Conservation (phyloP, 106 monocot species). For the Dactylorhiza incarnata region DNA sequence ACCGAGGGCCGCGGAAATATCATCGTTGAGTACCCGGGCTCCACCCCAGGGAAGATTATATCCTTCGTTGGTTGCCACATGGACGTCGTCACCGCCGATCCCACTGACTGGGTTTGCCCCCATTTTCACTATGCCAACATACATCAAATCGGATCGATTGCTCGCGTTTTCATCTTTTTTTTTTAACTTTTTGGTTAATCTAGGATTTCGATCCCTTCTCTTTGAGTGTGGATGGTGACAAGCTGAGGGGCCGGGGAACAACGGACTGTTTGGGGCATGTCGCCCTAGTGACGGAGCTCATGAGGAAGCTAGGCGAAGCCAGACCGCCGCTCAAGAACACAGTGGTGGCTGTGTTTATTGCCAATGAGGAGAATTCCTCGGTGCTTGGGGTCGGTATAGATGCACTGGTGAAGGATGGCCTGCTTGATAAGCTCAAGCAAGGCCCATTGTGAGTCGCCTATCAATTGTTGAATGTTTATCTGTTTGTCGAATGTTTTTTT, state of each 20-base stretch:
- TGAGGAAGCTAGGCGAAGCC: slow-evolving; percentile 61
- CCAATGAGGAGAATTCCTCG: slow-evolving; percentile 92
- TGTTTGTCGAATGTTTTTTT: neutral
- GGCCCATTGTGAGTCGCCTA: slow-evolving; percentile 57
- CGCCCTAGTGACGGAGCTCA: slow-evolving; percentile 85
- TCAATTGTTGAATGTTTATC: neutral
- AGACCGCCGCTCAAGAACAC: slow-evolving; percentile 62
- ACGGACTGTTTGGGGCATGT: slow-evolving; percentile 96
- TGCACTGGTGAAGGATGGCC: slow-evolving; percentile 58
- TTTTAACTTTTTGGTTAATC: neutral
- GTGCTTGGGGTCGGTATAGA: slow-evolving; percentile 70
- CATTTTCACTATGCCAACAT: neutral
- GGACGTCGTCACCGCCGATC: slow-evolving; percentile 93
- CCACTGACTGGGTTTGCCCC: slow-evolving; percentile 52
- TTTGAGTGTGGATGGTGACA: slow-evolving; percentile 80
- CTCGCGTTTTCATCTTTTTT: neutral
- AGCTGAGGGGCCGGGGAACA: slow-evolving; percentile 76
- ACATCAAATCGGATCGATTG: neutral
- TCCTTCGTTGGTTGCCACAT: slow-evolving; percentile 93
- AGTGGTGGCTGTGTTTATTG: slow-evolving; percentile 86
- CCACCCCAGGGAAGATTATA: slow-evolving; percentile 27
- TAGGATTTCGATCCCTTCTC: slow-evolving; percentile 81
- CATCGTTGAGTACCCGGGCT: slow-evolving; percentile 90
- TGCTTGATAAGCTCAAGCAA: slow-evolving; percentile 72
- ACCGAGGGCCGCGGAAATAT: slow-evolving; percentile 66